Percentiles rank a stretch among this genome's conserved stretches.
Conservation (phyloP, 1,284 basidiomycete species). For the Ustilago curta region DNA sequence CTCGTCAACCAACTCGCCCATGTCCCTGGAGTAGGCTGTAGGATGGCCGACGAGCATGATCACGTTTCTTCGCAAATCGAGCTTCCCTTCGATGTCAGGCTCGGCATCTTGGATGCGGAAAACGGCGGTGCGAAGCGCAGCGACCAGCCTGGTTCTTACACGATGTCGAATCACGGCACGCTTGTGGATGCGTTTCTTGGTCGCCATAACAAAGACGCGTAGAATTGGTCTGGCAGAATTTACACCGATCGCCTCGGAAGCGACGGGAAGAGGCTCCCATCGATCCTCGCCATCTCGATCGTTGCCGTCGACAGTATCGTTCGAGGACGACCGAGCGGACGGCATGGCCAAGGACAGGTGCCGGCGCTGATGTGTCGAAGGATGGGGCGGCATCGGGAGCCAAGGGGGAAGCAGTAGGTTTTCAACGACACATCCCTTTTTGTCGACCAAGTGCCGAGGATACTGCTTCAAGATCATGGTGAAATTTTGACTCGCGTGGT, state of each 20-base stretch:
- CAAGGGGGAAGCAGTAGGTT: slow-evolving; percentile 18
- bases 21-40: slow-evolving; percentile 11
- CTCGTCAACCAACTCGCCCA: slow-evolving; percentile 17
- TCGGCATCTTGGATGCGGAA: background rate
- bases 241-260: background rate
- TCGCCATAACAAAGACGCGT: slow-evolving; percentile 40
- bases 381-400: slow-evolving; percentile 30
- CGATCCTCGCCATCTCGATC: slow-evolving; percentile 7
- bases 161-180: slow-evolving; percentile 56
- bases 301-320: background rate
- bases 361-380: slow-evolving; percentile 34
- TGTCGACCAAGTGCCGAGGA: slow-evolving; percentile 28
- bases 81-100: background rate
- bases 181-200: slow-evolving; percentile 61
- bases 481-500: slow-evolving; percentile 16
- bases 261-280: slow-evolving; percentile 13
- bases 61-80: slow-evolving; percentile 17
- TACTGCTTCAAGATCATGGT: slow-evolving; percentile 35
- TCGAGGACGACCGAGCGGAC: background rate
- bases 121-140: slow-evolving; percentile 43
- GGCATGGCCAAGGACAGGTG: slow-evolving; percentile 17
- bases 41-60: slow-evolving; percentile 28
- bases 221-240: slow-evolving; percentile 17
- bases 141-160: slow-evolving; percentile 39
- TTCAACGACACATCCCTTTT: slow-evolving; percentile 14